Base-by-base conservation (phyloP, 1,284 basidiomycete genomes). In the Ganoderma resinaceum region DNA sequence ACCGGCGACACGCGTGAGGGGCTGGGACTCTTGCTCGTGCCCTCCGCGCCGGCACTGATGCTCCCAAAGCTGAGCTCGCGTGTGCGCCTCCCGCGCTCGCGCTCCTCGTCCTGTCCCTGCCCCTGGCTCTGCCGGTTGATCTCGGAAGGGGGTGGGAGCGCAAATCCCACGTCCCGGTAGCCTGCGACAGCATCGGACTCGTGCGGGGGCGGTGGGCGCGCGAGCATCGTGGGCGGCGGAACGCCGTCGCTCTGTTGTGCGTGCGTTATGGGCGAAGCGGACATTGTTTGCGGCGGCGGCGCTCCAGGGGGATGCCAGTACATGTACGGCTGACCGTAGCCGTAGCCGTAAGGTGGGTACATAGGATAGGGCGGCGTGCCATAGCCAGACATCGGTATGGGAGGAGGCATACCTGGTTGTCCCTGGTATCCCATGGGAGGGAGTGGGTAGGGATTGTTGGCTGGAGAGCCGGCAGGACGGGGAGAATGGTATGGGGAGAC, bases 11-110 rank as follows among this genome's bases (percentile, higher is more conserved):
- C 63, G 37, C 73, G 73, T 6, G 74, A 67, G 7, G 81, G 79
- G 64, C 78, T 80, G 16, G 73, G 78, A 29, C 78, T 80, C 60
- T 76, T 72, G 65, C 74, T 77, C 12, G 73, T 73, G 35, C 71
- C 76, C 14, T 79, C 72, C 23, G 75, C 23, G 31, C 57, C 66
- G 9, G 40, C 69, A 23, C 79, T 77, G 63, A 89, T 82, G 68
- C 84, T 87, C 8, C 89, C 89, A 74, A 89, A 89, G n/a, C 86
- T 80, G 29, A 86, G 78, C 66, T 80, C 76, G 42, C 74, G 70
- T 37, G 68, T 12, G 37, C 58, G 58, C 23, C 37, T 66, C 11
- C 73, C 67, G 58, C 76, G 72, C 6, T 70, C 74, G 14, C 73
- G 68, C 61, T 73, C 74, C 31, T 61, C 71, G 49, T 26, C 64